A percentile compares a stretch with the other conserved stretches of the same genome.
phyloP scores from a whole-genome alignment of 2,329 filamentous ascomycete species.

The Nigrospora osmanthi region DNA sequence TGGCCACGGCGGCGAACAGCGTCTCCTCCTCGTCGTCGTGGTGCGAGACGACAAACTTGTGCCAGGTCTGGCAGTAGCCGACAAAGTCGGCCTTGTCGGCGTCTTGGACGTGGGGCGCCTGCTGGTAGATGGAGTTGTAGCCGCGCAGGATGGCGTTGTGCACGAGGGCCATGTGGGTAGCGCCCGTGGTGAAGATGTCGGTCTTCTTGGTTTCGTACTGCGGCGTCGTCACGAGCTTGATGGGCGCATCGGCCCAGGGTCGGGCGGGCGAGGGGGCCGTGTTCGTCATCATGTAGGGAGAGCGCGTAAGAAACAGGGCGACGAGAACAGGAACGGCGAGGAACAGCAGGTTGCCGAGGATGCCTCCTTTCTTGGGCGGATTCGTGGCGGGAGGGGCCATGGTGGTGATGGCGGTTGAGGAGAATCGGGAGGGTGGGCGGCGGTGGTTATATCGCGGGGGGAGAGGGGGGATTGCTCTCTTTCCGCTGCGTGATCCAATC shows the following conservation, averaged over 20 bases:
- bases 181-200: constrained; percentile 50
- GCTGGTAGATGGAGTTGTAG: constrained; percentile 56
- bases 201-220: constrained; percentile 45
- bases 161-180: constrained; percentile 53
- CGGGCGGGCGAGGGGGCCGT: constrained; percentile 16
- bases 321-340: constrained; percentile 24
- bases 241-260: constrained; percentile 47
- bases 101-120: constrained; percentile 43
- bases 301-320: constrained; percentile 25
- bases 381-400: constrained; percentile 2
- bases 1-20: constrained; percentile 47
- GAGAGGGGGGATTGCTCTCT: not conserved
- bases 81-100: constrained; percentile 49
- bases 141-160: constrained; percentile 57
- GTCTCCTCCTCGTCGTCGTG: constrained; percentile 52
- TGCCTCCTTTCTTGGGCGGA: constrained; percentile 1
- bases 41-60: constrained; percentile 51
- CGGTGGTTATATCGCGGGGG: not conserved
- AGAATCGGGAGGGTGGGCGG: not conserved
- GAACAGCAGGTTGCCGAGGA: constrained; percentile 15
- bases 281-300: constrained; percentile 30
- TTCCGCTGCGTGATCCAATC: not conserved
- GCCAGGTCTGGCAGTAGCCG: constrained; percentile 49
- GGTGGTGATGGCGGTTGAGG: not conserved
- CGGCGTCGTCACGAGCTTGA: constrained; percentile 46